Evolutionary conservation across 257 asterid species (phyloP), one percentile per base, ranked within the genome.

Genomic region (Rhazya stricta): DNA sequence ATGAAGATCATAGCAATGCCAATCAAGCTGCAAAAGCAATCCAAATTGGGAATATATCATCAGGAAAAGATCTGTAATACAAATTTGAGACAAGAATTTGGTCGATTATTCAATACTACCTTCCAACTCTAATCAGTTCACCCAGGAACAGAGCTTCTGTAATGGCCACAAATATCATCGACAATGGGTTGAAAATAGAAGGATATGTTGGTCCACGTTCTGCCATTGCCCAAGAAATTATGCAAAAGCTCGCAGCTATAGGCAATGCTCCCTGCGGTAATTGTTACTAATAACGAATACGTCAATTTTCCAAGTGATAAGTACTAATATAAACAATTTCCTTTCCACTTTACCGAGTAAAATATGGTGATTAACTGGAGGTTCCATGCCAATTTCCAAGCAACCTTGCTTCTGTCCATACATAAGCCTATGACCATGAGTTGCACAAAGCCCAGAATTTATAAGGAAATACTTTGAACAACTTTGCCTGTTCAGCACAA

Each of bases 141-240:
- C 84, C 86, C 0, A 89, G 78, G 46, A 83, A 79, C 46, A 85
- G 25, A 18, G 88, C 84, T 81, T 91, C 97, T 1, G 73, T 2
- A 5, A 86, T 46, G 12, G 91, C 84, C 9, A 89, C 79, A 13
- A 80, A 69, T 67, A 91, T 79, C 3, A 89, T 81, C 0, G 88
- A 68, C 37, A 88, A n/a, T 34, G 97, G 96, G 68, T 88, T 91
- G 79, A 88, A 91, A 89, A 91, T 88, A 1, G 97, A 83, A 19
- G 93, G 91, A 57, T 91, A 91, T 1, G 93, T 86, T 1, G 96
- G 93, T 41, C 96, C 97, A 51, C 72, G 81, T 77, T 80, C 62
- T 36, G 86, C 4, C 11, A 91, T 73, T 53, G 87, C 83, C 90
- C 85, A 82, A 46, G 90, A 85, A 6, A 88, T 42, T 69, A 89